A percentile compares a stretch with the other conserved stretches of the same genome.
Conservation (phyloP, 331 rosid species). For the Quercus tomentella region DNA sequence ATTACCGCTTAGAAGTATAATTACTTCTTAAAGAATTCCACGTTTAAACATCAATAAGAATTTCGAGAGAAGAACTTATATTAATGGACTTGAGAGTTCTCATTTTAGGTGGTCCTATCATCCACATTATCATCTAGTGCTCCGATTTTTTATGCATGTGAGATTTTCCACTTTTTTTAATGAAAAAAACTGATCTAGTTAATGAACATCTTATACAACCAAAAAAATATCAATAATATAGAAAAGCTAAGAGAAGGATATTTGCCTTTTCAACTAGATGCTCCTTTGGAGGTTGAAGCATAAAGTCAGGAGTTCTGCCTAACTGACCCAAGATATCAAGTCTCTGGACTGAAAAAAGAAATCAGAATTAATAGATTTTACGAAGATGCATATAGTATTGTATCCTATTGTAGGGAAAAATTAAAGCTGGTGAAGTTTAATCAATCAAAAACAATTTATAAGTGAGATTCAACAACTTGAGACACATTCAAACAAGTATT, state of each 20-base stretch:
- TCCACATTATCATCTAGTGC: not conserved
- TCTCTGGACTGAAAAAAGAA: slow-evolving; percentile 40
- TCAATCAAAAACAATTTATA: not conserved
- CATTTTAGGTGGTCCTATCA: not conserved
- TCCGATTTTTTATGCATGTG: not conserved
- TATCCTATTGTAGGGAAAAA: not conserved
- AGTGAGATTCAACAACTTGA: not conserved
- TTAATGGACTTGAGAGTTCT: too few species aligned
- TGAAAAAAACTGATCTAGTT: not conserved
- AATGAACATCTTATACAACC: not conserved
- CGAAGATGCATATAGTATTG: not conserved
- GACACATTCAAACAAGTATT: not conserved
- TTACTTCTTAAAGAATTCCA: too few species aligned
- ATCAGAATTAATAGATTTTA: slow-evolving; percentile 4
- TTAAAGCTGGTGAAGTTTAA: not conserved
- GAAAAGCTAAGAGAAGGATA: not conserved
- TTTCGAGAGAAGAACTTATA: not conserved
- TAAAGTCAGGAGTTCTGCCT: slow-evolving; percentile 39
- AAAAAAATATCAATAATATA: not conserved
- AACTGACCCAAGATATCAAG: slow-evolving; percentile 30
- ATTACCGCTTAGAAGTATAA: too few species aligned
- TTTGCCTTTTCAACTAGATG: slow-evolving; percentile 69
- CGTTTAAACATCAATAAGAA: not conserved
- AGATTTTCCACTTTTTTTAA: not conserved
- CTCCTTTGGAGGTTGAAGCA: slow-evolving; percentile 69